Evolutionary conservation across 1,284 basidiomycete species (phyloP), one percentile per base, ranked within the genome.

Genomic region (Irpex rosettiformis): DNA sequence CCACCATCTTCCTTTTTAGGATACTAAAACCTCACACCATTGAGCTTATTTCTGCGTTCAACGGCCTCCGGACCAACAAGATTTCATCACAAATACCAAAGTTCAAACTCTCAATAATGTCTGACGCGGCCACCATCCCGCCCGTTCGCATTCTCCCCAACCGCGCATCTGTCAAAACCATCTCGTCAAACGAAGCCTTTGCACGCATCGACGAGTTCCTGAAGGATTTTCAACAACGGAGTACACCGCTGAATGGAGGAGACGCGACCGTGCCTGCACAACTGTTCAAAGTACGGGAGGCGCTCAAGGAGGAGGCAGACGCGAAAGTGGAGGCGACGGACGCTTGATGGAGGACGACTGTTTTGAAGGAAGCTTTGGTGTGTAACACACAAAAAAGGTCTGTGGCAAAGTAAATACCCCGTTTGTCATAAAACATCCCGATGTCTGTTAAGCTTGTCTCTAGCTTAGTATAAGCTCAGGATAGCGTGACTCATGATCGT

Each of bases 191-290:
- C 6, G 60, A 61, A 3, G 70, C 71, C 0, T 67, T 69, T 33
- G 62, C 62, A 2, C 65, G 65, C n/a, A 55, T 74, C 21, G 62
- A 69, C 25, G 52, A 64, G 10, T 75, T 75, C 56, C 58, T 75
- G 29, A 62, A 64, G 11, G 63, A 70, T 24, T 71, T 72, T 45
- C 68, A 71, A 56, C 61, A 66, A 43, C 66, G 73, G 43, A 71
- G 63, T 42, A 64, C 69, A 10, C 62, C 67, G 11, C 63, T 69
- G 25, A 70, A 69, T 52, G 69, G 66, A 4, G 73, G 73, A 29
- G 73, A 75, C 61, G 69, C 71, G 22, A 69, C 73, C 22, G 68
- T 72, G 29, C 68, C 71, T 18, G 69, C 64, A 1, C 73, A 74
- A 56, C 61, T 75, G 21, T 70, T 70, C 52, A 75, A 73, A 57